A percentile compares a stretch with the other conserved stretches of the same genome.
These are phyloP conservation scores for Corchorus olitorius DNA, from an alignment of 345 rosid species.

Conservation along the genomic window DNA sequence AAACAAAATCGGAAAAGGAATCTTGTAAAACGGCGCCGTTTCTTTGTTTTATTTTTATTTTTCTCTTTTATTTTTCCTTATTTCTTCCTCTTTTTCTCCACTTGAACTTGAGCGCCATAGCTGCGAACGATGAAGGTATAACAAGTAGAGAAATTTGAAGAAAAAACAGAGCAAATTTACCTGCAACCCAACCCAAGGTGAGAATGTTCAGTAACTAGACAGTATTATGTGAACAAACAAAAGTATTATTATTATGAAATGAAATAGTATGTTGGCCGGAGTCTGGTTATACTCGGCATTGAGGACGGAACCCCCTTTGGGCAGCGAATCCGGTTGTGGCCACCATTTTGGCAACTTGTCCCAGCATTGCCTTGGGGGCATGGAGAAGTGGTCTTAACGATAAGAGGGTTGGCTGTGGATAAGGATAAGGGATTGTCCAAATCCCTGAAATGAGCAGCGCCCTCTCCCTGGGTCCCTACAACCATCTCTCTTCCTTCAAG, in stretches of 20 bases:
- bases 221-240: no score
- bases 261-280: conserved; percentile 56
- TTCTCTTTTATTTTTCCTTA: no score
- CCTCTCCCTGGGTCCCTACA: conserved; percentile 41
- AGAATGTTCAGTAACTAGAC: conserved; percentile 11
- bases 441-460: conserved; percentile 21
- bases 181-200: conserved; percentile 25
- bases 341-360: conserved; percentile 95
- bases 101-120: no score
- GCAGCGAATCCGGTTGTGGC: conserved; percentile 42
- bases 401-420: conserved; percentile 27
- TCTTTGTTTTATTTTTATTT: no score
- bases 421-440: conserved; percentile 45
- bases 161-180: conserved; percentile 32
- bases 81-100: no score
- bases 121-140: no score
- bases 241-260: neutral
- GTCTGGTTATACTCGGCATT: conserved; percentile 67
- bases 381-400: conserved; percentile 28
- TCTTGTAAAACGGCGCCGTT: no score
- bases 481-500: conserved; percentile 92
- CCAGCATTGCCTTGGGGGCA: conserved; percentile 21
- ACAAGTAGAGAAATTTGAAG: conserved; percentile 20
- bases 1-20: no score
- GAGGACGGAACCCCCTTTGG: conserved; percentile 25